These are phyloP conservation scores for Aspergillus nidulans DNA, from an alignment of 495 filamentous ascomycete genomes.

Conservation along the genomic window DNA sequence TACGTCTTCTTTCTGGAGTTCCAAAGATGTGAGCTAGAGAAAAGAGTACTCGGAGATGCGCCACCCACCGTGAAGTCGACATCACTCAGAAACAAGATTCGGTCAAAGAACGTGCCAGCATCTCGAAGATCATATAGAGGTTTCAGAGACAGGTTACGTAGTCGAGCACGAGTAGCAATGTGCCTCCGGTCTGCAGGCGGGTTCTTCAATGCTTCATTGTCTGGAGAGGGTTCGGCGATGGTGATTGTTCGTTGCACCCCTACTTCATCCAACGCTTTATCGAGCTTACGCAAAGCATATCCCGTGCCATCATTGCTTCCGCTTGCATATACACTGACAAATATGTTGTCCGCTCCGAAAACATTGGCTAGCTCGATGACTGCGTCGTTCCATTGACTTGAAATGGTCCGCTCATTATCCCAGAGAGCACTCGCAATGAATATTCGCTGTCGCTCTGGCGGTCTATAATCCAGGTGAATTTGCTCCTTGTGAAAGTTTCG, in stretches of 20 bases:
- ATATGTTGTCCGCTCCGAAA: conserved; percentile 64
- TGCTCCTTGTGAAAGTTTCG: not conserved
- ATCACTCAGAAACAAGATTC: conserved; percentile 70
- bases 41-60: not conserved
- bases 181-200: conserved; percentile 47
- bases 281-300: conserved; percentile 56
- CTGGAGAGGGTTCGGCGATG: conserved; percentile 50
- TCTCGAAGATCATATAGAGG: conserved; percentile 41
- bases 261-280: conserved; percentile 46
- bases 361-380: conserved; percentile 51
- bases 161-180: conserved; percentile 62
- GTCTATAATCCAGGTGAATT: not conserved
- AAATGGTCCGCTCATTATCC: conserved; percentile 63
- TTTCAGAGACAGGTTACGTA: conserved; percentile 56
- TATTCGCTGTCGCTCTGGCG: conserved; percentile 2
- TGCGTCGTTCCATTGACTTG: conserved; percentile 57
- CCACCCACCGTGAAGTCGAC: conserved; percentile 62
- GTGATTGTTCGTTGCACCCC: conserved; percentile 52
- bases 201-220: conserved; percentile 42
- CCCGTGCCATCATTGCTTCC: conserved; percentile 71
- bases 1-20: conserved; percentile 53
- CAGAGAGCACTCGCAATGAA: conserved; percentile 29
- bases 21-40: not conserved
- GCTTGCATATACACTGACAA: conserved; percentile 65
- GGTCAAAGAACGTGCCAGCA: conserved; percentile 56